A percentile compares a stretch with the other conserved stretches of the same genome.
Conservation (phyloP, 768 basidiomycete genomes). For the Sporobolomyces roseus region DNA sequence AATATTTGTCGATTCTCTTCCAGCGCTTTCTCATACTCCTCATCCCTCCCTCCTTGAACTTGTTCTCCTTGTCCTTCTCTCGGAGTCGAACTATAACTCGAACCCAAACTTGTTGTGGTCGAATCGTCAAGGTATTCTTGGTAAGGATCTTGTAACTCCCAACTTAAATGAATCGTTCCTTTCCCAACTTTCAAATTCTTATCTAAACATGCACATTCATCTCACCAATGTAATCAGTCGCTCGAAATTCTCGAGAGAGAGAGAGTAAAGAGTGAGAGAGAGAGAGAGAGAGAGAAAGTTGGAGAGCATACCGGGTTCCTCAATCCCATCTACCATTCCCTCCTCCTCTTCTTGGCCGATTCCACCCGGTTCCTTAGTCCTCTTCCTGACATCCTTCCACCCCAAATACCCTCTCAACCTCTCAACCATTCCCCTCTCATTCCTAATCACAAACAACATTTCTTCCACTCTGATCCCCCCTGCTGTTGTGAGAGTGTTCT, state of each 20-base stretch:
- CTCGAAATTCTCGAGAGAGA: too few relatives aligned
- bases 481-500: neutral
- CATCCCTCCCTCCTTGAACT: constrained; percentile 53
- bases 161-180: constrained; percentile 89
- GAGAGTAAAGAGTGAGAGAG: too few relatives aligned
- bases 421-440: constrained; percentile 91
- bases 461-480: constrained; percentile 69
- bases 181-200: constrained; percentile 71
- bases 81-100: constrained; percentile 54
- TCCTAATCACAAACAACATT: constrained; percentile 90
- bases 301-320: constrained; percentile 67
- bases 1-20: constrained; percentile 92
- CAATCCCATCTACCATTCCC: constrained; percentile 69
- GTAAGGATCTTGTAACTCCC: constrained; percentile 90
- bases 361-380: constrained; percentile 68
- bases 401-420: constrained; percentile 85
- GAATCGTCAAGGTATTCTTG: constrained; percentile 46
- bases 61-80: constrained; percentile 80
- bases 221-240: too few relatives aligned
- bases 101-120: constrained; percentile 86
- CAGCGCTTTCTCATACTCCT: constrained; percentile 85
- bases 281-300: too few relatives aligned
- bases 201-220: constrained; percentile 43
- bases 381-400: constrained; percentile 96
- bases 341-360: constrained; percentile 47